phyloP scores from a whole-genome alignment of 768 basidiomycete species.

The Lactarius indigo region DNA sequence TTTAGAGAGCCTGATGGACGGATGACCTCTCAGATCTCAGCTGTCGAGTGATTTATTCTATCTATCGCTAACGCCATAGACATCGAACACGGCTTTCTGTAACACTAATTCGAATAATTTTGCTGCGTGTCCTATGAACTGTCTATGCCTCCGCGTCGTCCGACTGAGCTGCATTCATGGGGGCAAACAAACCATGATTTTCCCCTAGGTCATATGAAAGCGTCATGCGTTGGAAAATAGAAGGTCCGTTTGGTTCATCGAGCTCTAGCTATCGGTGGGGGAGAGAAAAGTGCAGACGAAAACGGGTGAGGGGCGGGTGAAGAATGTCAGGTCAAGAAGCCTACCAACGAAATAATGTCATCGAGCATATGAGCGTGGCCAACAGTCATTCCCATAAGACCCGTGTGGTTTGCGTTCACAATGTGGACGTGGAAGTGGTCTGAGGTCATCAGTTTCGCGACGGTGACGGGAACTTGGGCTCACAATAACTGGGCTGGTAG shows the following conservation, averaged over 20 bases:
- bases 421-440: conserved; percentile 96
- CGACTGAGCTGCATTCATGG: conserved; percentile 41
- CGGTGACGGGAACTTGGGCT: conserved; percentile 32
- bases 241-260: conserved; percentile 42
- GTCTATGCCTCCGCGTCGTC: conserved; percentile 10
- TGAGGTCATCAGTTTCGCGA: conserved; percentile 32
- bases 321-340: conserved; percentile 23
- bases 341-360: conserved; percentile 82
- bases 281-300: neutral
- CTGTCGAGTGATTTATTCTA: conserved; percentile 10
- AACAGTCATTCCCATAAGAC: conserved; percentile 66
- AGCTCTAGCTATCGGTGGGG: conserved; percentile 57
- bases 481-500: conserved; percentile 96
- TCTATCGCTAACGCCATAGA: neutral
- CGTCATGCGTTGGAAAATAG: conserved; percentile 66
- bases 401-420: conserved; percentile 66
- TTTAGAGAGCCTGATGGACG: conserved; percentile 41
- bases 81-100: conserved; percentile 3
- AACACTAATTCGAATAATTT: neutral
- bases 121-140: neutral
- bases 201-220: conserved; percentile 82
- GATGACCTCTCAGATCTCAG: neutral
- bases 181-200: conserved; percentile 64
- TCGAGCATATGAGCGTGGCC: conserved; percentile 94
- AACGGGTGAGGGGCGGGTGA: neutral